Evolutionary conservation across 371 early-diverging fungal species (phyloP).

Genomic region (Rozella allomycis): DNA sequence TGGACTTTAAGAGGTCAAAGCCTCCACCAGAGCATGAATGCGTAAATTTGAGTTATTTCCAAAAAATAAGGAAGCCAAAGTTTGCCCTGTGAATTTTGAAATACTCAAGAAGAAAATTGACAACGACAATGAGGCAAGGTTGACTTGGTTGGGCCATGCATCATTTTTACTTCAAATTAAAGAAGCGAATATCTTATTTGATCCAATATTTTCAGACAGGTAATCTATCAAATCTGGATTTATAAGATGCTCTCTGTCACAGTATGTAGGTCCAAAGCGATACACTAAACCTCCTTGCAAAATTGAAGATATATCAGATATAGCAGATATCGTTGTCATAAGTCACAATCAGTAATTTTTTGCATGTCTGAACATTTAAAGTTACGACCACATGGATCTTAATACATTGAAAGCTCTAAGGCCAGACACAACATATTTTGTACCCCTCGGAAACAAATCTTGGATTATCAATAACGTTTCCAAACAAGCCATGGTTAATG

Average conservation of each 20-base stretch:
- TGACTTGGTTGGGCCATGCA: no score
- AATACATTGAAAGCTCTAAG: slow-evolving; percentile 22
- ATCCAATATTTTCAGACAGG: slow-evolving; percentile 47
- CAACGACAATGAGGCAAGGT: no score
- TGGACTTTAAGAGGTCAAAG: no score
- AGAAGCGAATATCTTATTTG: slow-evolving; percentile 41
- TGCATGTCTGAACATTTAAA: slow-evolving; percentile 3
- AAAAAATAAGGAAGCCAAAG: no score
- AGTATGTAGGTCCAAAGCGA: slow-evolving; percentile 39
- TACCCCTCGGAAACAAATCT: slow-evolving; percentile 44
- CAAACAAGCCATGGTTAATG: slow-evolving; percentile 18
- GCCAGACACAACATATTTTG: slow-evolving; percentile 24
- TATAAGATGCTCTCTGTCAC: slow-evolving; percentile 11
- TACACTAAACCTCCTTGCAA: slow-evolving; percentile 38
- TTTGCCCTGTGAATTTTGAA: no score
- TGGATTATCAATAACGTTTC: slow-evolving; percentile 33
- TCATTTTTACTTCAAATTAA: slow-evolving; percentile 34
- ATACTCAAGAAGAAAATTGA: no score
- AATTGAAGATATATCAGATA: slow-evolving; percentile 33
- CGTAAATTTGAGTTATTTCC: no score
- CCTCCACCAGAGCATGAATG: no score
- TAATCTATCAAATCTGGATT: slow-evolving; percentile 20
- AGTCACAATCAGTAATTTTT: slow-evolving; percentile 27
- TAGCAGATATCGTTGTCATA: slow-evolving; percentile 48
- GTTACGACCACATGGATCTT: slow-evolving; percentile 53